These are phyloP conservation scores for Talaromyces marneffei DNA, from an alignment of 2,329 filamentous ascomycete species.

Conservation along the genomic window DNA sequence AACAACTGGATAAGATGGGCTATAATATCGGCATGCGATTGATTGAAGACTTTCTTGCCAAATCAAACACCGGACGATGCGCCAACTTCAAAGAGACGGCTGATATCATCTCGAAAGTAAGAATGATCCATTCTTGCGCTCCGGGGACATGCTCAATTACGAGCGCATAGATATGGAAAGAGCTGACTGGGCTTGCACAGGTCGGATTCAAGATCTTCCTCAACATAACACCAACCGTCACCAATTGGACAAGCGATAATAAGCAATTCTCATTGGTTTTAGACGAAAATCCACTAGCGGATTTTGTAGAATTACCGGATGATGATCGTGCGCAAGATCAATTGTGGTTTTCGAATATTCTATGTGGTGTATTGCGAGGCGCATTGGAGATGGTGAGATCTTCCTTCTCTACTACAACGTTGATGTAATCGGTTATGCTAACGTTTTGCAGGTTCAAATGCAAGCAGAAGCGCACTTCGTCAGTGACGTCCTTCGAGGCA, in stretches of 20 bases:
- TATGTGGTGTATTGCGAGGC: slow-evolving; percentile 86
- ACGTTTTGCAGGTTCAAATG: slow-evolving; percentile 66
- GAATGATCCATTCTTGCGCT: background rate
- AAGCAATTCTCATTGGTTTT: slow-evolving; percentile 96
- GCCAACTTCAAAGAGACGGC: slow-evolving; percentile 92
- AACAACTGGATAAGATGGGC: slow-evolving; percentile 97
- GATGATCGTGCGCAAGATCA: slow-evolving; percentile 94
- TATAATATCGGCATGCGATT: slow-evolving; percentile 95
- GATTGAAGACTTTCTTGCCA: slow-evolving; percentile 96
- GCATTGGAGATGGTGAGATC: slow-evolving; percentile 85
- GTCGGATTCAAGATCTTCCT: slow-evolving; percentile 99
- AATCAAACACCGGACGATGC: slow-evolving; percentile 84
- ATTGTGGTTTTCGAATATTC: slow-evolving; percentile 96
- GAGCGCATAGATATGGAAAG: background rate
- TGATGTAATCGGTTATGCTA: background rate
- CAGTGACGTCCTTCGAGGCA: slow-evolving; percentile 84
- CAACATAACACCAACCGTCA: slow-evolving; percentile 87
- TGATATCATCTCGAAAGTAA: slow-evolving; percentile 88
- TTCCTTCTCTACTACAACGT: background rate
- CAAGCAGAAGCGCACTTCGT: slow-evolving; percentile 96
- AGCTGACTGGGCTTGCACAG: slow-evolving; percentile 41
- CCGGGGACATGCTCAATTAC: background rate
- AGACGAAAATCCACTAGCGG: slow-evolving; percentile 92
- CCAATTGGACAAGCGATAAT: slow-evolving; percentile 93
- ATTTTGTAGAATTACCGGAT: slow-evolving; percentile 95